A percentile compares a stretch with the other conserved stretches of the same genome.
These are phyloP conservation scores for Phragmites australis DNA, from an alignment of 176 grass and related monocot species.

Conservation along the genomic window DNA sequence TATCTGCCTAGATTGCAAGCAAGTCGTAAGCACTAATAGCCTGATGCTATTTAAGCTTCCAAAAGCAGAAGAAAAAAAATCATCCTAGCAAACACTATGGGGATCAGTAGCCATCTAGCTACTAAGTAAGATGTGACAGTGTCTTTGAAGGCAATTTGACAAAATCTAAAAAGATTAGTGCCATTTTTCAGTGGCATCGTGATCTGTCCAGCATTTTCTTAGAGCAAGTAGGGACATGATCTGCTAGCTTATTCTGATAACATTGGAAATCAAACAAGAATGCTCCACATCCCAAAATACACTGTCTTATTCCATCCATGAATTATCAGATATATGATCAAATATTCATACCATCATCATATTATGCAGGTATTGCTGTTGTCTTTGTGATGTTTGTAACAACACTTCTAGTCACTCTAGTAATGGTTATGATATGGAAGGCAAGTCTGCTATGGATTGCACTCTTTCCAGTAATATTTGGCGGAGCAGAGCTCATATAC, in stretches of 20 bases:
- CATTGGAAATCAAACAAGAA: background rate
- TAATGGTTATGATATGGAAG: slow-evolving; percentile 77
- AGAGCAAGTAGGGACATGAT: background rate
- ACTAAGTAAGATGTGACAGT: background rate
- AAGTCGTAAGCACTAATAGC: background rate
- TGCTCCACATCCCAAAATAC: background rate
- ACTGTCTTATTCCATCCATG: background rate
- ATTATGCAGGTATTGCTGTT: slow-evolving; percentile 67
- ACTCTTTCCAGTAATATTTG: slow-evolving; percentile 53
- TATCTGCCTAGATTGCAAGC: background rate
- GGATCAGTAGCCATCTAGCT: background rate
- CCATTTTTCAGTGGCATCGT: background rate
- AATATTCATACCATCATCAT: slow-evolving; percentile 9
- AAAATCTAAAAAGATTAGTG: background rate
- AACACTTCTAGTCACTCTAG: slow-evolving; percentile 57
- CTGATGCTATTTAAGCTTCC: background rate
- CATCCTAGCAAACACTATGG: background rate
- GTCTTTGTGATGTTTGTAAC: slow-evolving; percentile 76
- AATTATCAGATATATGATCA: slow-evolving; percentile 25
- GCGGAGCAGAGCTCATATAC: slow-evolving; percentile 58
- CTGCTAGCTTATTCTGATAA: background rate
- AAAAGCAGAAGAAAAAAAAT: background rate
- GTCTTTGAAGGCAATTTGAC: background rate
- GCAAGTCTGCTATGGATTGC: slow-evolving; percentile 47
- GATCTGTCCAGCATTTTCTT: background rate